Percentiles rank a stretch among this genome's conserved stretches.
Conservation (phyloP, 208 protist genomes). For the Plasmodiophora brassicae region DNA sequence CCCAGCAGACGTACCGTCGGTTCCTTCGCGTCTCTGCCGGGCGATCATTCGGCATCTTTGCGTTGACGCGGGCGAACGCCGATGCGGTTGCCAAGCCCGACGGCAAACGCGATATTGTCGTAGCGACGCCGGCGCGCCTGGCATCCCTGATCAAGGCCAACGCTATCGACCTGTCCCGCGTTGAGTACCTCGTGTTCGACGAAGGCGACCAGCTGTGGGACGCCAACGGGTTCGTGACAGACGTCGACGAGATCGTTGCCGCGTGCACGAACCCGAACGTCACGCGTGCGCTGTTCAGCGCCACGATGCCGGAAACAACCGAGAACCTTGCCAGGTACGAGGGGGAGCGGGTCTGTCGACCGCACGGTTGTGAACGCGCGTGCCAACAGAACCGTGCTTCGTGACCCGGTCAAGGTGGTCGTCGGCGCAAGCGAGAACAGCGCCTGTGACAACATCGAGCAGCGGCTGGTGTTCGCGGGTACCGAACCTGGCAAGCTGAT, state of each 20-base stretch:
- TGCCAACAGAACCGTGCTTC: neutral
- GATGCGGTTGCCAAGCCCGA: neutral
- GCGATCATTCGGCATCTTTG: neutral
- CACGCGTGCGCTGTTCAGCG: constrained; percentile 4
- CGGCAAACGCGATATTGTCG: constrained; percentile 12
- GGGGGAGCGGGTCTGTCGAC: no score
- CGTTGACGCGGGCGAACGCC: neutral
- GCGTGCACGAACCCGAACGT: neutral
- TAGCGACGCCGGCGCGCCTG: neutral
- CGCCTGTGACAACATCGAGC: neutral
- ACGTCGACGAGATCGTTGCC: constrained; percentile 19
- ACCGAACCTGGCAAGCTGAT: constrained; percentile 9
- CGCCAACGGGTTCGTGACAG: neutral
- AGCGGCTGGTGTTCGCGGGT: constrained; percentile 2
- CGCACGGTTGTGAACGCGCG: no score
- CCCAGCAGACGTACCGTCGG: constrained; percentile 1
- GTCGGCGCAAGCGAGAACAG: neutral
- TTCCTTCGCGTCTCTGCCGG: neutral
- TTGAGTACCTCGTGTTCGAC: constrained; percentile 10
- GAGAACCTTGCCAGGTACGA: no score
- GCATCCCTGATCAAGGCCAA: neutral
- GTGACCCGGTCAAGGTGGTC: neutral
- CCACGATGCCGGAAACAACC: neutral
- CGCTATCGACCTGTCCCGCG: neutral
- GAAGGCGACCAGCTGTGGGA: constrained; percentile 18